Evolutionary conservation across 2,329 filamentous ascomycete genomes (phyloP), one percentile per base, ranked within the genome.

Genomic region (Xylariales sp.): DNA sequence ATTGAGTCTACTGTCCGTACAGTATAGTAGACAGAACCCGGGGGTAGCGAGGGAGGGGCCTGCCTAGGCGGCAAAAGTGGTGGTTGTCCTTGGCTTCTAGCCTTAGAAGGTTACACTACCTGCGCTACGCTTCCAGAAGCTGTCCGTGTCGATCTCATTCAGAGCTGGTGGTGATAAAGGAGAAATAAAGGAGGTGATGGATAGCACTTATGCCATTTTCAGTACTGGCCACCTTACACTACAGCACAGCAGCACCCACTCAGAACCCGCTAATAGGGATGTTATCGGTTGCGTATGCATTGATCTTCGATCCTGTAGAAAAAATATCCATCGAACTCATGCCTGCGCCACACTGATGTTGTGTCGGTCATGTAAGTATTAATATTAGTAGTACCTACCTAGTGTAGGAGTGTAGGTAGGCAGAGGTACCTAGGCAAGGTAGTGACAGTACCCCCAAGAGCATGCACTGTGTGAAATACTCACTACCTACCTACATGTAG

Each of bases 271-370:
- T 6, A 18, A 41, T 30, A 18, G 28, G 10, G 18, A 43, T 28
- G 53, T 10, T 43, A 30, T 28, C 10, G 39, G 58, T 43, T 57
- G 43, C 30, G 58, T 48, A 45, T 50, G 53, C 62, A 14, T 65
- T 32, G 30, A 46, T 39, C 39, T 34, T 45, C 28, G 8, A 45
- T 57, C 36, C n/a, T 5, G n/a, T 49, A 34, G 12, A 50, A 16
- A 14, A 57, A 14, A 57, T 39, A 18, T 16, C n/a, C 12, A 12
- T 8, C 14, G 16, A 23, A 49, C 62, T 62, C 34, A 10, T 16
- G 62, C 62, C 36, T 68, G 62, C 62, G 65, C 65, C 62, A 64
- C 65, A 45, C 55, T 52, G 23, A 18, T 39, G 36, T 53, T 56
- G n/a, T 39, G 53, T 57, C 43, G 48, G 23, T 34, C 23, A 23